Percentiles rank a stretch among this genome's conserved stretches.
Conservation (phyloP, 495 filamentous ascomycete genomes). For the Rostrohypoxylon terebratum region DNA sequence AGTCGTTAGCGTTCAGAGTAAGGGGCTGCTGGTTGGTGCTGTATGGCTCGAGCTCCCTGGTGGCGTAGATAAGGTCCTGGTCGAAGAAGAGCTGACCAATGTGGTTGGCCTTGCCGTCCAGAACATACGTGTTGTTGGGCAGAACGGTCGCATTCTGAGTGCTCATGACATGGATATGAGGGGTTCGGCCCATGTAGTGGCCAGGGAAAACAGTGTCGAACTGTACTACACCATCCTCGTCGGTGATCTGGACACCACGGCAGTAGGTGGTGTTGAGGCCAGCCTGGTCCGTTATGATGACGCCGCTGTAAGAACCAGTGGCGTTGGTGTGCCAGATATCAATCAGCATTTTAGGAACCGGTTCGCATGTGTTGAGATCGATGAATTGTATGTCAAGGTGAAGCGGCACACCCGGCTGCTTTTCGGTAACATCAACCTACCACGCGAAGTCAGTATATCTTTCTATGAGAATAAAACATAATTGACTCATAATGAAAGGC, state of each 20-base stretch:
- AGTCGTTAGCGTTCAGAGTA: constrained; percentile 51
- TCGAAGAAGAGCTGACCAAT: constrained; percentile 69
- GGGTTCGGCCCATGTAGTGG: constrained; percentile 63
- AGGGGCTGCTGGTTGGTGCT: constrained; percentile 48
- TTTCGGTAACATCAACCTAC: constrained; percentile 60
- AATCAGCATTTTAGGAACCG: constrained; percentile 60
- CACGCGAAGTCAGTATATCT: constrained; percentile 38
- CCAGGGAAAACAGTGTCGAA: constrained; percentile 66
- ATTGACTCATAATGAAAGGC: neutral
- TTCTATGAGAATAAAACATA: neutral
- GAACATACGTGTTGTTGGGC: constrained; percentile 59
- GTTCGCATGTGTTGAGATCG: constrained; percentile 64
- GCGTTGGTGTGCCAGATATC: constrained; percentile 66
- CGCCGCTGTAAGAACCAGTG: constrained; percentile 64
- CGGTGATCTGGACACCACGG: constrained; percentile 62
- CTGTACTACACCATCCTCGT: constrained; percentile 60
- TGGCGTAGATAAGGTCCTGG: constrained; percentile 48
- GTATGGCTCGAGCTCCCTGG: constrained; percentile 54
- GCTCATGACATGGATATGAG: constrained; percentile 60
- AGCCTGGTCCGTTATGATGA: constrained; percentile 44
- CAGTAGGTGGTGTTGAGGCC: constrained; percentile 62
- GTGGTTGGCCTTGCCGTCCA: constrained; percentile 63
- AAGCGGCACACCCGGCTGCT: constrained; percentile 60
- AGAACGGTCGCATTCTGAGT: constrained; percentile 56
- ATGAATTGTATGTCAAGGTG: constrained; percentile 68